These are phyloP conservation scores for Gastrolobium bilobum DNA, from an alignment of 306 rosid species.

Conservation along the genomic window DNA sequence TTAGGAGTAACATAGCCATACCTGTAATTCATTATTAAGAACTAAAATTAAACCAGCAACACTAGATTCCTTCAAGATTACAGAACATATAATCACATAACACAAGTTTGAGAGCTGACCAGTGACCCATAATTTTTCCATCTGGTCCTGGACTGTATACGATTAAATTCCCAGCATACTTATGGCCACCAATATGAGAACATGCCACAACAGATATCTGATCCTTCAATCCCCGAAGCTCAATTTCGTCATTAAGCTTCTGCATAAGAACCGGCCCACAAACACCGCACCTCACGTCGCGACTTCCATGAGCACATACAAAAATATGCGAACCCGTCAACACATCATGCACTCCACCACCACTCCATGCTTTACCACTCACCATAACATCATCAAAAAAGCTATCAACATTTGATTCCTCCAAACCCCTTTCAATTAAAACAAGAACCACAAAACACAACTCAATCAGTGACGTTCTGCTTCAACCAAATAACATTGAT, in stretches of 20 bases:
- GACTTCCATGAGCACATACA: conserved; percentile 94
- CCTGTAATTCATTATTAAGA: conserved; percentile 59
- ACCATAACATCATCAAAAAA: conserved; percentile 90
- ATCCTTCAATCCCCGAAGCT: conserved; percentile 65
- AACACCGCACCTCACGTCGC: conserved; percentile 94
- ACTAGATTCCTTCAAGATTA: background rate
- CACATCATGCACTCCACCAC: conserved; percentile 61
- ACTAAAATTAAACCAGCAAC: conserved; percentile 8
- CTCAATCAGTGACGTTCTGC: background rate
- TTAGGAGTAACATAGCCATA: conserved; percentile 94
- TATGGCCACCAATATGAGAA: conserved; percentile 89
- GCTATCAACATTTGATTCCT: conserved; percentile 74
- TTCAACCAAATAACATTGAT: conserved; percentile 2
- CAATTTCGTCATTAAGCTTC: conserved; percentile 70
- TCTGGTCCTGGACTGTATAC: conserved; percentile 68
- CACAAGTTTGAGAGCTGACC: conserved; percentile 59
- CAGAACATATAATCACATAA: background rate
- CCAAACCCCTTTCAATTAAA: conserved; percentile 67
- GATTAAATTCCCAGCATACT: conserved; percentile 88
- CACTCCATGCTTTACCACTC: conserved; percentile 72
- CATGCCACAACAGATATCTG: conserved; percentile 71
- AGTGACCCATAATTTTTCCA: conserved; percentile 77
- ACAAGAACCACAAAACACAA: background rate
- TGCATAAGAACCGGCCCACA: conserved; percentile 84
- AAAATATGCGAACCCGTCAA: conserved; percentile 78